A percentile compares a stretch with the other conserved stretches of the same genome.
These are phyloP conservation scores for Neopestalotiopsis clavispora DNA, from an alignment of 2,329 filamentous ascomycete species.

Conservation along the genomic window DNA sequence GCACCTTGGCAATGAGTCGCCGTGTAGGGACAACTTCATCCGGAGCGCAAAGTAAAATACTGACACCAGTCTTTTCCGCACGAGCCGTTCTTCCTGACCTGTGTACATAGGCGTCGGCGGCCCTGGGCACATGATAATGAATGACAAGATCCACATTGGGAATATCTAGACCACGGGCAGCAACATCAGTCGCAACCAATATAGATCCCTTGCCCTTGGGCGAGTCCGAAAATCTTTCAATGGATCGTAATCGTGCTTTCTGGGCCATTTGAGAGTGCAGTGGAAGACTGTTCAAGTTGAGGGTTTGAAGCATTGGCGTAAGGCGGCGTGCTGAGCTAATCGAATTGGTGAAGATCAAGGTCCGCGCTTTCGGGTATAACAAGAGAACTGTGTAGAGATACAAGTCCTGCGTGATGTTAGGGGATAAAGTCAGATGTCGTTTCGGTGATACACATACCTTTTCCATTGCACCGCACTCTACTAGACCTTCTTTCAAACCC, in stretches of 20 bases:
- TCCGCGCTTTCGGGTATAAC: slow-evolving; percentile 79
- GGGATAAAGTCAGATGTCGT: background rate
- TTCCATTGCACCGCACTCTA: slow-evolving; percentile 91
- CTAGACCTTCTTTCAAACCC: slow-evolving; percentile 82
- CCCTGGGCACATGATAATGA: slow-evolving; percentile 92
- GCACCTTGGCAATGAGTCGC: slow-evolving; percentile 85
- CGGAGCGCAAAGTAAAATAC: slow-evolving; percentile 86
- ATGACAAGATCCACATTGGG: slow-evolving; percentile 86
- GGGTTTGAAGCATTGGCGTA: slow-evolving; percentile 80
- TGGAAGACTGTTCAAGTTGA: slow-evolving; percentile 76
- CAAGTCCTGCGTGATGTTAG: slow-evolving; percentile 65
- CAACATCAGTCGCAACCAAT: slow-evolving; percentile 91
- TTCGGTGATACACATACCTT: slow-evolving; percentile 63
- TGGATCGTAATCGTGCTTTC: slow-evolving; percentile 89
- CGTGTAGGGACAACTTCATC: slow-evolving; percentile 89
- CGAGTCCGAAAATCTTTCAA: slow-evolving; percentile 83
- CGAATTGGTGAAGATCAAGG: slow-evolving; percentile 93
- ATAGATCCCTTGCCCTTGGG: slow-evolving; percentile 63
- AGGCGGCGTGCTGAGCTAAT: slow-evolving; percentile 90
- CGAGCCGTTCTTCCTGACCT: slow-evolving; percentile 93
- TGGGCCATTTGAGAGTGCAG: slow-evolving; percentile 95
- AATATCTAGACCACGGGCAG: slow-evolving; percentile 92
- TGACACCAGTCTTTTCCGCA: slow-evolving; percentile 76
- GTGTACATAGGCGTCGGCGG: slow-evolving; percentile 94
- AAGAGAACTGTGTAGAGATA: slow-evolving; percentile 90